Base-by-base conservation (phyloP, 805 yeast genomes). In the Nakazawaea populi region DNA sequence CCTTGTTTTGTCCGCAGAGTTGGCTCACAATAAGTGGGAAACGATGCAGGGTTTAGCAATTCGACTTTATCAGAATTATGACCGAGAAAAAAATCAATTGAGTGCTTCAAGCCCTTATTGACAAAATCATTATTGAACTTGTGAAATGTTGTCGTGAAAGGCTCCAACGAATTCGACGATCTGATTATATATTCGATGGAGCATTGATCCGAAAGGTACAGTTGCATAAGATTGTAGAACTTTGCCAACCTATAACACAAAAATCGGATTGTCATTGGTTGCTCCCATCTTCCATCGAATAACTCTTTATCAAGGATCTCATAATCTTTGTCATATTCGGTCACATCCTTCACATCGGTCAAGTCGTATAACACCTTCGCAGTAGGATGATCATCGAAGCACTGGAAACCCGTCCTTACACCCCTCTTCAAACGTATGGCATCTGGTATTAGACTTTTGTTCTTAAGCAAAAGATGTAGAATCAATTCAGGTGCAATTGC, bases 181-280 rank as follows among this genome's bases (percentile, higher is more conserved):
- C 52, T 8, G 1, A 45, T n/a, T 24, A 49, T 12, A 59, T 83
- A 85, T 45, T 83, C 81, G 9, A 81, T 64, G n/a, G 74, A 62
- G 18, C 73, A 53, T 6, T 64, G 55, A n/a, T 66, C 60, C 0
- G 77, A 67, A 14, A 73, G 53, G 27, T 75, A 60, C 8, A 66
- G 61, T 45, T 66, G 61, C 27, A 77, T 54, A 3, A 72, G 47
- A 4, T 59, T 47, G 53, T 69, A 71, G 14, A 79, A 57, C 55
- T 82, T 85, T 1, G 82, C 70, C 8, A 76, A 58, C 50, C 89
- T 67, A 1, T 77, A 75, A 0, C 86, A 77, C 52, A 86, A 70
- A 55, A 77, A 77, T 47, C 80, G 63, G 24, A 81, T 61, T 0
- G 90, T 83, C 18, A 82, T 71, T 1, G 87, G 80, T 2, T 48